A percentile compares a stretch with the other conserved stretches of the same genome.
Conservation (phyloP, 371 early-diverging fungal genomes). For the Mucor sp. region DNA sequence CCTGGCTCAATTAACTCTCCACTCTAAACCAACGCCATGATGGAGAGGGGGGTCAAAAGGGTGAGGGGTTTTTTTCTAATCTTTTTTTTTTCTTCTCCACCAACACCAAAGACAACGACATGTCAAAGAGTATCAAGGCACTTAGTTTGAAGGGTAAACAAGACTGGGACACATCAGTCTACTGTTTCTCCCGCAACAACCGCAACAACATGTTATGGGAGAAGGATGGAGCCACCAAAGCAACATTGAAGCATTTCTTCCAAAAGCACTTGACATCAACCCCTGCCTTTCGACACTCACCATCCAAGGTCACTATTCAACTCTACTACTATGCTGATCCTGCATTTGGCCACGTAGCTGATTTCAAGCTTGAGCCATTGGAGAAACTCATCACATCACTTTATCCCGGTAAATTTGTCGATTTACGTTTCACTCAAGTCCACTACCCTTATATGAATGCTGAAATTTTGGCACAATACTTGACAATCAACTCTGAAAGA, state of each 20-base stretch:
- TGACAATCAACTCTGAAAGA: conserved; percentile 45
- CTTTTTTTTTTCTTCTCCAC: neutral
- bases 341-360: conserved; percentile 30
- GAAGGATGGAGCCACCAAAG: conserved; percentile 49
- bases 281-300: conserved; percentile 53
- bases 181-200: conserved; percentile 45
- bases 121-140: conserved; percentile 58
- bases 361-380: conserved; percentile 44
- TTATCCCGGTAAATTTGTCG: conserved; percentile 52
- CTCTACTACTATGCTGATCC: conserved; percentile 55
- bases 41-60: neutral
- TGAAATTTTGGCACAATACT: conserved; percentile 54
- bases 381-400: conserved; percentile 42
- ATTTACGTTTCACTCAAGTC: conserved; percentile 40
- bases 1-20: conserved; percentile 1
- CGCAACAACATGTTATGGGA: conserved; percentile 56
- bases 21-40: neutral
- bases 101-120: conserved; percentile 6
- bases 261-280: conserved; percentile 53
- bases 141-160: conserved; percentile 53
- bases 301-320: conserved; percentile 49
- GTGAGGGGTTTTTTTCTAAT: neutral
- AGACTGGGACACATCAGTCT: conserved; percentile 53
- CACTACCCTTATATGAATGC: conserved; percentile 59
- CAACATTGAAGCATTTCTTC: conserved; percentile 47